Evolutionary conservation across 2,329 filamentous ascomycete genomes (phyloP).

Genomic region (Fusarium nelsonii): DNA sequence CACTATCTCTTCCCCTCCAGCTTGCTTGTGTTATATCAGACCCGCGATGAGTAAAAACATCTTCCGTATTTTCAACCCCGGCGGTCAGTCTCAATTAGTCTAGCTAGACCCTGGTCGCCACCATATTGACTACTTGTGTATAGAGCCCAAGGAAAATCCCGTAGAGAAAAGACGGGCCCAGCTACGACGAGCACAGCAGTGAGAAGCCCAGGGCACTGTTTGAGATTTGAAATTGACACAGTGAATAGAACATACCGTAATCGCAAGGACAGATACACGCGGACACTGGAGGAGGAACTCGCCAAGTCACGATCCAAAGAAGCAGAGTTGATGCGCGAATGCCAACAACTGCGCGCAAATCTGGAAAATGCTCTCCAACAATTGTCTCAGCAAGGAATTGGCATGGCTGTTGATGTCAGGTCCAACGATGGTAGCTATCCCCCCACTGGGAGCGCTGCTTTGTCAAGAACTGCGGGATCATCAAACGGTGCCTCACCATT

Average conservation of each 20-base stretch:
- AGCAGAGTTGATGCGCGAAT: conserved; percentile 18
- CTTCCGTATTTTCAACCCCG: conserved; percentile 53
- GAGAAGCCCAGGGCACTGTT: background rate
- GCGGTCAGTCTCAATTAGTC: conserved; percentile 34
- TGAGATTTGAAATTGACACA: no score
- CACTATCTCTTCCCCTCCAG: background rate
- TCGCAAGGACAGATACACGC: conserved; percentile 32
- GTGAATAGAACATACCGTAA: conserved; percentile 23
- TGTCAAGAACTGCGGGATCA: conserved; percentile 4
- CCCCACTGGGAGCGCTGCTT: background rate
- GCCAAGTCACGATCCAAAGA: conserved; percentile 13
- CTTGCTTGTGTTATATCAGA: background rate
- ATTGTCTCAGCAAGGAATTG: background rate
- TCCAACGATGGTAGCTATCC: background rate
- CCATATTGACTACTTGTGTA: background rate
- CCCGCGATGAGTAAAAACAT: conserved; percentile 41
- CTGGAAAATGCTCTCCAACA: conserved; percentile 6
- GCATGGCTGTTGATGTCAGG: conserved; percentile 6
- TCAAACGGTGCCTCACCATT: conserved; percentile 12
- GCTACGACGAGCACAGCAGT: conserved; percentile 35
- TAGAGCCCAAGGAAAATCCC: conserved; percentile 30
- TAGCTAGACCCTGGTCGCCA: background rate
- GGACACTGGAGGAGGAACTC: conserved; percentile 25
- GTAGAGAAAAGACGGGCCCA: conserved; percentile 33
- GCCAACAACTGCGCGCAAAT: conserved; percentile 20